Percentiles rank a stretch among this genome's conserved stretches.
phyloP scores from a whole-genome alignment of 495 filamentous ascomycete genomes.

The Rhizodiscina lignyota region DNA sequence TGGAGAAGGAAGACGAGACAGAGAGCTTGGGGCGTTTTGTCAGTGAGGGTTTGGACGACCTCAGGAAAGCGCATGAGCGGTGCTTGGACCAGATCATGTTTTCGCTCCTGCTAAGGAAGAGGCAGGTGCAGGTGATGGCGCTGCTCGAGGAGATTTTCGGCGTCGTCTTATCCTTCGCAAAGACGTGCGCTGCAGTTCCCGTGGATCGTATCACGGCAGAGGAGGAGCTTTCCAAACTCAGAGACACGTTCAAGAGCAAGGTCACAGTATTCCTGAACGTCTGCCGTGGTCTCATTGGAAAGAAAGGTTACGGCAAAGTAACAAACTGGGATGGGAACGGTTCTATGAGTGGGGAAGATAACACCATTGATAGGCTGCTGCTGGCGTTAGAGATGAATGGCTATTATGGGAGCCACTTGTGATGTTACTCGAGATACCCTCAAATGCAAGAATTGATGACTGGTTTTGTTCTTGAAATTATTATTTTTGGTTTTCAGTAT shows the following conservation, averaged over 20 bases:
- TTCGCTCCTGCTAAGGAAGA: conserved; percentile 49
- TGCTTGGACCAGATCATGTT: conserved; percentile 69
- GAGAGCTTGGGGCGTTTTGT: conserved; percentile 22
- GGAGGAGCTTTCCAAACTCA: conserved; percentile 33
- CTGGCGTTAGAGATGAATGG: conserved; percentile 43
- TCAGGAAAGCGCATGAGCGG: conserved; percentile 56
- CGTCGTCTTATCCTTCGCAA: conserved; percentile 51
- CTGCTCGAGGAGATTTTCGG: conserved; percentile 66
- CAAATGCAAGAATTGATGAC: no score
- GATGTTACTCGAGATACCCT: no score
- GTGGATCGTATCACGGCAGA: conserved; percentile 23
- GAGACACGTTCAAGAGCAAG: conserved; percentile 47
- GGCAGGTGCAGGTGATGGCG: conserved; percentile 52
- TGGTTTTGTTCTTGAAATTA: no score
- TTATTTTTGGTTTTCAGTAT: no score
- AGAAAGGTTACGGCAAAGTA: conserved; percentile 36
- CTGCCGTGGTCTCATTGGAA: conserved; percentile 41
- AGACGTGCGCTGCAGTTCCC: conserved; percentile 21
- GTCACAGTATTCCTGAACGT: conserved; percentile 51
- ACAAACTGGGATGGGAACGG: conserved; percentile 5
- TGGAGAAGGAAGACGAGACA: conserved; percentile 20
- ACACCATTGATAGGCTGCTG: conserved; percentile 35
- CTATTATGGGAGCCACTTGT: no score
- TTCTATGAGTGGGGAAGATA: conserved; percentile 16
- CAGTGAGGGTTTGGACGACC: conserved; percentile 40